phyloP scores from a whole-genome alignment of 139 green algal species.

The Picochlorum sp. region DNA sequence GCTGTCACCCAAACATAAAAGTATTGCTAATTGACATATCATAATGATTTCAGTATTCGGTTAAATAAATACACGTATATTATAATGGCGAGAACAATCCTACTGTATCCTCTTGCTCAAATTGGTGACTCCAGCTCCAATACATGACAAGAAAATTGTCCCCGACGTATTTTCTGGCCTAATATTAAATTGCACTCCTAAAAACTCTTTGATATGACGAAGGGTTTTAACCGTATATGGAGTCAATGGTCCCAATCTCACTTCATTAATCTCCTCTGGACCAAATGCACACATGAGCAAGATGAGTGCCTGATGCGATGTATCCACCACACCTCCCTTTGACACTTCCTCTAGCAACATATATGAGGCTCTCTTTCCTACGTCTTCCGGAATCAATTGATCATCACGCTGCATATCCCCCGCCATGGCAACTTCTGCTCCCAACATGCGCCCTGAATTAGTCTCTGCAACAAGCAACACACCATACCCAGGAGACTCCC shows the following conservation, averaged over 20 bases:
- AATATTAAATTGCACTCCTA: constrained; percentile 86
- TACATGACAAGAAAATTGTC: constrained; percentile 89
- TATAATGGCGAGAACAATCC: constrained; percentile 4
- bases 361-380: constrained; percentile 66
- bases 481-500: constrained; percentile 84
- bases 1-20: constrained; percentile 43
- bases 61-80: not conserved
- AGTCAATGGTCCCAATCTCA: constrained; percentile 83
- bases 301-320: constrained; percentile 66
- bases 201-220: constrained; percentile 79
- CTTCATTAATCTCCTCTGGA: constrained; percentile 69
- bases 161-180: constrained; percentile 62
- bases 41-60: constrained; percentile 2
- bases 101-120: constrained; percentile 40
- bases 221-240: constrained; percentile 75
- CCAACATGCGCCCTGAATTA: constrained; percentile 76
- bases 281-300: constrained; percentile 81
- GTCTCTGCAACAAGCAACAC: constrained; percentile 92
- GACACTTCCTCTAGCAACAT: constrained; percentile 81
- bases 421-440: constrained; percentile 45
- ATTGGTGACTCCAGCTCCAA: constrained; percentile 87
- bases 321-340: constrained; percentile 82
- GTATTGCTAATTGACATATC: constrained; percentile 22
- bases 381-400: constrained; percentile 71
- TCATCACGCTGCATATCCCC: constrained; percentile 9